Percentiles rank a stretch among this genome's conserved stretches.
Conservation (phyloP, 306 rosid species). For the Fragaria iinumae region DNA sequence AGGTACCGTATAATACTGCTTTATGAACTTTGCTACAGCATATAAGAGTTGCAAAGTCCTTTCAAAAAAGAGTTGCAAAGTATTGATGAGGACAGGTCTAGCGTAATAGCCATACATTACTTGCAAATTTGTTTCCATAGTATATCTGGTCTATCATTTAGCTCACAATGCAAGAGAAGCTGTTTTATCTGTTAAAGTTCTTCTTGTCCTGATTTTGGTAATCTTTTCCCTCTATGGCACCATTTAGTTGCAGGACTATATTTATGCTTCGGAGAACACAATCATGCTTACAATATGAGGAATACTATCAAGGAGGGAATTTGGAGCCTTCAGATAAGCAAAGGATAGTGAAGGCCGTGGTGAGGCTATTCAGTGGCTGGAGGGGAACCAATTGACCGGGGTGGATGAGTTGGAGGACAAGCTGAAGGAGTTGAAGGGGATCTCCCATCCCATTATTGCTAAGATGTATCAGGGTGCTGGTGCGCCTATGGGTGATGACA, state of each 20-base stretch:
- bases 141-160: not conserved
- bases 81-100: not conserved
- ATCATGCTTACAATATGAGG: conserved; percentile 78
- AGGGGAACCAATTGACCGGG: conserved; percentile 73
- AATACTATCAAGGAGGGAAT: conserved; percentile 67
- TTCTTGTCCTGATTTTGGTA: not conserved
- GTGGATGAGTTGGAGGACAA: conserved; percentile 81
- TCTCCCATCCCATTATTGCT: conserved; percentile 70
- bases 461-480: conserved; percentile 61
- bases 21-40: not conserved
- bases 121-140: not conserved
- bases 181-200: not conserved
- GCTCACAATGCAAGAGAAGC: not conserved
- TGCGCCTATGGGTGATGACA: conserved; percentile 33
- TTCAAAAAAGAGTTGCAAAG: not conserved
- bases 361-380: conserved; percentile 63
- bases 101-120: not conserved
- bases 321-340: conserved; percentile 49
- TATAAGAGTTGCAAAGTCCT: not conserved
- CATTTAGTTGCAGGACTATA: too few relatives aligned
- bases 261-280: conserved; percentile 52
- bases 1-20: not conserved
- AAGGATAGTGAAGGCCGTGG: conserved; percentile 73
- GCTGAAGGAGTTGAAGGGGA: conserved; percentile 66
- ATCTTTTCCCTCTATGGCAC: not conserved